phyloP scores from a whole-genome alignment of 148 eudicot species.

The Rhododendron griersonianum region DNA sequence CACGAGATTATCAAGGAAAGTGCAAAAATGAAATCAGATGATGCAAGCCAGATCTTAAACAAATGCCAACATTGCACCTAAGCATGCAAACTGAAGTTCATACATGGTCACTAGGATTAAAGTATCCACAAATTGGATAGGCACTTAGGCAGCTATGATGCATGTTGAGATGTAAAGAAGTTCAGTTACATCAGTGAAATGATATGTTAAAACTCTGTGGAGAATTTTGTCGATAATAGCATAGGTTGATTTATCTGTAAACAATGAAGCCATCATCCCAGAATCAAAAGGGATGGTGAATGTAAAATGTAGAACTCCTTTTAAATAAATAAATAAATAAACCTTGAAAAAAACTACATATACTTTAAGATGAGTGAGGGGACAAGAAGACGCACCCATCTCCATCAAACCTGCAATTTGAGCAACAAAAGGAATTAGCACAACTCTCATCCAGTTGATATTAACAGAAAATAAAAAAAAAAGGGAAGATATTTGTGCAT shows the following conservation, averaged over 20 bases:
- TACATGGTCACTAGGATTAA: not conserved
- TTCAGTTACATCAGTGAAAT: not conserved
- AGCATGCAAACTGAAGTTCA: not conserved
- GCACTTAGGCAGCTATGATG: not conserved
- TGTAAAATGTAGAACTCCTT: not conserved
- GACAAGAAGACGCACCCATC: conserved; percentile 69
- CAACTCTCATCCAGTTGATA: not conserved
- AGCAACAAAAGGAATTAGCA: conserved; percentile 8
- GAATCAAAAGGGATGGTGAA: not conserved
- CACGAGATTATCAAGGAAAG: not conserved
- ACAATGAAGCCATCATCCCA: not conserved
- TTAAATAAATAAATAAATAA: not conserved
- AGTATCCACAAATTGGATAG: not conserved
- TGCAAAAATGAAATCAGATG: not conserved
- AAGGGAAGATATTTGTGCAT: not conserved
- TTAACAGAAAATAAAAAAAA: not conserved
- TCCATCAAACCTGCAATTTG: conserved; percentile 90
- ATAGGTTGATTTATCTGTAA: not conserved
- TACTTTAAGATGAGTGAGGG: not conserved
- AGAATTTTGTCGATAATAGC: not conserved
- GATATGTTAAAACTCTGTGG: not conserved
- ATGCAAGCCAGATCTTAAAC: not conserved
- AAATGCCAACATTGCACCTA: not conserved
- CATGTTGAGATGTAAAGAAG: not conserved
- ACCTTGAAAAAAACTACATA: not conserved